phyloP scores from a whole-genome alignment of 768 basidiomycete genomes.

The Russula vinacea region DNA sequence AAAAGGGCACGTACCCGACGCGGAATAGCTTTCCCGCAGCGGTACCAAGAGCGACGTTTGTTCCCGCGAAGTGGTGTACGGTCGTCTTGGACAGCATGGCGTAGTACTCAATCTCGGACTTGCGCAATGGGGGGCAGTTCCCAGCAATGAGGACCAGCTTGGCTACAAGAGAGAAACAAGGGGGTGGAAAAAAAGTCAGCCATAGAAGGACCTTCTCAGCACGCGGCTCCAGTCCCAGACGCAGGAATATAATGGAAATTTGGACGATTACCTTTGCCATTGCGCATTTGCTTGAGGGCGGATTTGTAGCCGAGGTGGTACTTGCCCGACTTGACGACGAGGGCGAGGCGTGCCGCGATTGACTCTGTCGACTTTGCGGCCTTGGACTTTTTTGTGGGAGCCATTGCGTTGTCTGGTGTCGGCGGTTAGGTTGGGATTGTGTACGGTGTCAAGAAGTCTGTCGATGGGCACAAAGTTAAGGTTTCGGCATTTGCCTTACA shows the following conservation, averaged over 20 bases:
- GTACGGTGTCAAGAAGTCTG: neutral
- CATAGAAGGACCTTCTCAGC: constrained; percentile 96
- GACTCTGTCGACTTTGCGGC: constrained; percentile 90
- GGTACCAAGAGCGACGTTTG: constrained; percentile 97
- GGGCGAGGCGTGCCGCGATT: constrained; percentile 85
- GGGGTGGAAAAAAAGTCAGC: constrained; percentile 47
- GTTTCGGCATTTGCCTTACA: constrained; percentile 26
- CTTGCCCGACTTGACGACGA: constrained; percentile 99
- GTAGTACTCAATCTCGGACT: constrained; percentile 99
- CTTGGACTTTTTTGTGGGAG: constrained; percentile 94
- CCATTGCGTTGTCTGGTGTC: constrained; percentile 54
- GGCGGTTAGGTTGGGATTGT: neutral
- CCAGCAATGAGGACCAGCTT: constrained; percentile 98
- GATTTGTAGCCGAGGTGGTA: constrained; percentile 98
- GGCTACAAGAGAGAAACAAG: constrained; percentile 48
- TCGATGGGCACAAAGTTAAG: constrained; percentile 2
- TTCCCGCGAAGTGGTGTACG: constrained; percentile 96
- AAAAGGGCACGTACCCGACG: constrained; percentile 64
- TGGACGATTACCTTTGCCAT: constrained; percentile 81
- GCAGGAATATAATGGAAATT: constrained; percentile 42
- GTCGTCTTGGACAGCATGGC: constrained; percentile 99
- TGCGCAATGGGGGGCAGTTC: constrained; percentile 98
- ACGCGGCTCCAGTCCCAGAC: constrained; percentile 92
- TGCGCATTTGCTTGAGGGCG: constrained; percentile 97
- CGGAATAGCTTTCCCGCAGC: constrained; percentile 99